Percentiles rank a stretch among this genome's conserved stretches.
Conservation (phyloP, 768 basidiomycete species). For the Brasilioporus rufonigricans region DNA sequence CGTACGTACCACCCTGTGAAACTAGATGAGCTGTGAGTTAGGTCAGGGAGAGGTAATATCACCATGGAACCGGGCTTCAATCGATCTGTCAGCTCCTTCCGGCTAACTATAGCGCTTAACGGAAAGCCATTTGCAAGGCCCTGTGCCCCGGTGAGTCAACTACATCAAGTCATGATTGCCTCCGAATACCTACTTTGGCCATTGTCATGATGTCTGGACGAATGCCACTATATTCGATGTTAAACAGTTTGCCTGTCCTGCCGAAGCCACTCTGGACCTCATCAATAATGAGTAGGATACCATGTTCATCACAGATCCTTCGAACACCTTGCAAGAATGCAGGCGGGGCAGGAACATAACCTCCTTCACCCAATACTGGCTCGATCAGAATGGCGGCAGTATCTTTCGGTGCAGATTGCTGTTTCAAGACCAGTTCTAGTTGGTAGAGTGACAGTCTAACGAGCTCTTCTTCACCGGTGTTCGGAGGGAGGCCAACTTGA, state of each 20-base stretch:
- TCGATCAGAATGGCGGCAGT: constrained; percentile 94
- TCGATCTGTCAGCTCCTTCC: constrained; percentile 78
- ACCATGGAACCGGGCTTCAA: constrained; percentile 82
- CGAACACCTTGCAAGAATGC: constrained; percentile 80
- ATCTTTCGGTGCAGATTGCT: constrained; percentile 80
- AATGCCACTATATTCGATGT: constrained; percentile 81
- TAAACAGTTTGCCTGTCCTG: constrained; percentile 79
- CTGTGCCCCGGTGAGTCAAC: constrained; percentile 31
- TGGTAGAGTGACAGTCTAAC: constrained; percentile 70
- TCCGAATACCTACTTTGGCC: constrained; percentile 64
- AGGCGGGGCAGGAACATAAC: constrained; percentile 85
- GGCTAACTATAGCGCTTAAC: constrained; percentile 78
- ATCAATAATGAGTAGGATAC: constrained; percentile 80
- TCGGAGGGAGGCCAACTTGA: constrained; percentile 58
- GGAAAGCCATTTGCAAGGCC: constrained; percentile 94
- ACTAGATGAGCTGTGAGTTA: constrained; percentile 7
- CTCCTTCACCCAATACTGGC: constrained; percentile 93
- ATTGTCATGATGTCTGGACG: constrained; percentile 85
- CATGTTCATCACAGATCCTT: constrained; percentile 82
- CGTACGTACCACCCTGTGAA: constrained; percentile 79
- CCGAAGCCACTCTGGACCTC: constrained; percentile 92
- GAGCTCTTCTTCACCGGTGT: constrained; percentile 55
- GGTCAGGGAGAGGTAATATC: constrained; percentile 4
- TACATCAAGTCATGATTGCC: background rate
- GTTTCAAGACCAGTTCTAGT: constrained; percentile 72